These are phyloP conservation scores for Posidonia australis DNA, from an alignment of 106 monocot species.

Conservation along the genomic window DNA sequence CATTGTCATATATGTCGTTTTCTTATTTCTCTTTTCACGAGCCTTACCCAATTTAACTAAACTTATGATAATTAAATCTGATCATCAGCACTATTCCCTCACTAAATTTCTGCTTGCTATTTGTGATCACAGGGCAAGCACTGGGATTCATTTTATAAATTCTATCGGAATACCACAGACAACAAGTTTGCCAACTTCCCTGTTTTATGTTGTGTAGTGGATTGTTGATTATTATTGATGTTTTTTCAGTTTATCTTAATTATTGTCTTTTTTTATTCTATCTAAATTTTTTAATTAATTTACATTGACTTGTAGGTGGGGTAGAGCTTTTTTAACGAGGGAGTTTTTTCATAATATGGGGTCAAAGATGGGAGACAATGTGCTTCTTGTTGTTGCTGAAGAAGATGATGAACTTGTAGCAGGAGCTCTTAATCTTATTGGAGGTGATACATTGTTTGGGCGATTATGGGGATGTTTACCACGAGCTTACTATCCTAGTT, in stretches of 20 bases:
- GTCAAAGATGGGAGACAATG: constrained; percentile 70
- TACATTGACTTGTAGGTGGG: constrained; percentile 49
- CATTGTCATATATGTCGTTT: background rate
- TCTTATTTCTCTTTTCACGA: background rate
- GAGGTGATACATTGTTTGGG: constrained; percentile 91
- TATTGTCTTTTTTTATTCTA: background rate
- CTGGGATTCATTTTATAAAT: constrained; percentile 93
- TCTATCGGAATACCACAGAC: constrained; percentile 95
- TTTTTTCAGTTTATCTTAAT: too few relatives aligned
- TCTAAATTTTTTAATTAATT: constrained; percentile 3
- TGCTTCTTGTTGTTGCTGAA: constrained; percentile 88
- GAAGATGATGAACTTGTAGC: constrained; percentile 76
- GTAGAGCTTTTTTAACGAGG: constrained; percentile 76
- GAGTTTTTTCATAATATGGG: constrained; percentile 87
- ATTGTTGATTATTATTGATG: background rate
- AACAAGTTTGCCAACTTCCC: constrained; percentile 55
- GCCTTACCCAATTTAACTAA: background rate
- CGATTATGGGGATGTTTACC: constrained; percentile 94
- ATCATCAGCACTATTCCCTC: background rate
- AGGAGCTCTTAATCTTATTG: constrained; percentile 92
- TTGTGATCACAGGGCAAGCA: constrained; percentile 58
- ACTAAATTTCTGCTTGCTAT: background rate
- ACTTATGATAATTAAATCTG: background rate
- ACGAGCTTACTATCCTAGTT: constrained; percentile 68
- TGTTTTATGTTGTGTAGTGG: background rate